phyloP scores from a whole-genome alignment of 257 asterid species.

The Voacanga thouarsii region DNA sequence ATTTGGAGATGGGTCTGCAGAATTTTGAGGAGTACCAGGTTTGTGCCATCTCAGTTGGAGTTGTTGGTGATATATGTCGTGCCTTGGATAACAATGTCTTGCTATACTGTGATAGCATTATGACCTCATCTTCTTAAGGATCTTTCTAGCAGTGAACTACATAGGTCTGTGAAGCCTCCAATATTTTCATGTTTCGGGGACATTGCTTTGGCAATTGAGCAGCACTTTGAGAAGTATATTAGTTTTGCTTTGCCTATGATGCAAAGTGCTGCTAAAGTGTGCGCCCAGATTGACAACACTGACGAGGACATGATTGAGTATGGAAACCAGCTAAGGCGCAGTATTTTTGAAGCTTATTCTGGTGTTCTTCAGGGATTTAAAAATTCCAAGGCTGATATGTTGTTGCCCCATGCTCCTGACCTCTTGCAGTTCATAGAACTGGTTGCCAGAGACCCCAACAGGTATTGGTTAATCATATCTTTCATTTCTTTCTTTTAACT shows the following conservation, averaged over 20 bases:
- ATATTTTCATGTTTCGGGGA: slow-evolving; percentile 85
- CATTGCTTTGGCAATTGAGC: slow-evolving; percentile 85
- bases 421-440: slow-evolving; percentile 64
- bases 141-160: slow-evolving; percentile 61
- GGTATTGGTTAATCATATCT: slow-evolving; percentile 34
- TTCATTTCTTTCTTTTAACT: background rate
- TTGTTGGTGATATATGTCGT: slow-evolving; percentile 80
- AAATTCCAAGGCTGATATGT: slow-evolving; percentile 57
- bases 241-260: slow-evolving; percentile 69
- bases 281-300: slow-evolving; percentile 50
- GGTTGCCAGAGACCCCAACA: slow-evolving; percentile 58
- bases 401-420: slow-evolving; percentile 76
- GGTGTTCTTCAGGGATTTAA: slow-evolving; percentile 86
- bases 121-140: slow-evolving; percentile 73
- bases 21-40: slow-evolving; percentile 84
- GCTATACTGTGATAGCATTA: slow-evolving; percentile 76
- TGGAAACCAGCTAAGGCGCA: slow-evolving; percentile 65
- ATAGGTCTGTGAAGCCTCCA: slow-evolving; percentile 84
- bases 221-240: slow-evolving; percentile 63
- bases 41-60: slow-evolving; percentile 85
- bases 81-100: slow-evolving; percentile 73
- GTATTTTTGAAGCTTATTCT: slow-evolving; percentile 84
- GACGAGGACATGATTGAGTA: slow-evolving; percentile 83
- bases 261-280: slow-evolving; percentile 70
- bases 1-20: slow-evolving; percentile 83